phyloP scores from a whole-genome alignment of 179 eudicot genomes.

The Spinacia oleracea region DNA sequence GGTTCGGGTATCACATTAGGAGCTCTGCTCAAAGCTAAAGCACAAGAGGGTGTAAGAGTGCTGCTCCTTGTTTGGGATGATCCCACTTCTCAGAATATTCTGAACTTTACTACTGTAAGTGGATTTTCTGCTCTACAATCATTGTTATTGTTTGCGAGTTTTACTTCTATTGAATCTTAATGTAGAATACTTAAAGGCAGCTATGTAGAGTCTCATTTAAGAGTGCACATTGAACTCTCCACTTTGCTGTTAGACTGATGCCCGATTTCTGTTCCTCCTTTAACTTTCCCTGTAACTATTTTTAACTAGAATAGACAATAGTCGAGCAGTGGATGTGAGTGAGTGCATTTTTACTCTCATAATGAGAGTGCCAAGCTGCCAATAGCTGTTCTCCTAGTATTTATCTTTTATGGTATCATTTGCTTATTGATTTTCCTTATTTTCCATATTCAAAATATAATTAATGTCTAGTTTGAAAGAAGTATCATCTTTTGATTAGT shows the following conservation, averaged over 20 bases:
- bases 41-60: constrained; percentile 81
- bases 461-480: not conserved
- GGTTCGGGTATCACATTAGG: constrained; percentile 47
- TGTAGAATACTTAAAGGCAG: not conserved
- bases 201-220: not conserved
- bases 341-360: not conserved
- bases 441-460: not conserved
- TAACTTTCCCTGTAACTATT: not conserved
- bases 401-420: not conserved
- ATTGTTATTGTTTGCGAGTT: not conserved
- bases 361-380: not conserved
- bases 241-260: not conserved
- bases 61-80: constrained; percentile 82
- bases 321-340: not conserved
- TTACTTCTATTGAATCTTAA: not conserved
- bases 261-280: not conserved
- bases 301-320: not conserved
- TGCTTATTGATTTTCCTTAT: not conserved
- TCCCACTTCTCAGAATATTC: constrained; percentile 63
- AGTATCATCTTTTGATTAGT: not conserved
- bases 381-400: not conserved
- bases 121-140: not conserved
- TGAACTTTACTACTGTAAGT: constrained; percentile 35
- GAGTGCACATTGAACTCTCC: not conserved
- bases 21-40: constrained; percentile 62